Conservation (phyloP, 495 filamentous ascomycete genomes). For the Rhypophila decipiens region DNA sequence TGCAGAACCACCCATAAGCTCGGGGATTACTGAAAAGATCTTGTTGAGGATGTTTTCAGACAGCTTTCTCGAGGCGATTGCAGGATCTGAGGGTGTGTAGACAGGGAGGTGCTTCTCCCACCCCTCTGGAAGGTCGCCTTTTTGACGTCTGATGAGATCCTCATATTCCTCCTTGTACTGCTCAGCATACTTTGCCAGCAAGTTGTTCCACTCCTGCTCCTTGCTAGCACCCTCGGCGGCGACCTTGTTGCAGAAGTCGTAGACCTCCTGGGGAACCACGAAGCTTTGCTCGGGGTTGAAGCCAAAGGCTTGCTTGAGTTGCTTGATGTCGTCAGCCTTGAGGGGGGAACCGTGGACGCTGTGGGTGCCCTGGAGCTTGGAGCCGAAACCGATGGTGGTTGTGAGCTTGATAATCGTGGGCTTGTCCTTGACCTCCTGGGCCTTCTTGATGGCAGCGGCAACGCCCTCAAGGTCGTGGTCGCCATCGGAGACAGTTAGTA, state of each 20-base stretch:
- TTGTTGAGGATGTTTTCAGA: conserved; percentile 90
- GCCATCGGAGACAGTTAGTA: conserved; percentile 77
- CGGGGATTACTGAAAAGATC: conserved; percentile 76
- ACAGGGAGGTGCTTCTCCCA: conserved; percentile 93
- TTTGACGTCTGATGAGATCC: conserved; percentile 76
- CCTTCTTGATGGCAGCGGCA: conserved; percentile 78
- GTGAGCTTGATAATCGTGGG: conserved; percentile 94
- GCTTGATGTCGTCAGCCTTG: conserved; percentile 86
- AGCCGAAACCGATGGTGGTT: conserved; percentile 97
- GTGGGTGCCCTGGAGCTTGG: conserved; percentile 84
- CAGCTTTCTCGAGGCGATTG: conserved; percentile 87
- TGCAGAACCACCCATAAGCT: conserved; percentile 91
- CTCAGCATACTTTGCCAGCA: conserved; percentile 77
- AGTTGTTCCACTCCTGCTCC: conserved; percentile 92
- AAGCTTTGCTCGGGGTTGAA: conserved; percentile 94
- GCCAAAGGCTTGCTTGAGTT: conserved; percentile 88
- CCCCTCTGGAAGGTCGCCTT: conserved; percentile 83
- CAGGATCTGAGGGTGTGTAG: conserved; percentile 82
- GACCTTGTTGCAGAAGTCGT: conserved; percentile 80
- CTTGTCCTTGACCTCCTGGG: conserved; percentile 87
- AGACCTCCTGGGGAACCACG: conserved; percentile 89
- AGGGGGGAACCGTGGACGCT: conserved; percentile 94
- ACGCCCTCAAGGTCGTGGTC: conserved; percentile 86
- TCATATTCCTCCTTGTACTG: conserved; percentile 68
- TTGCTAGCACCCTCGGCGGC: conserved; percentile 77